These are phyloP conservation scores for Aspergillus ochraceoroseus DNA, from an alignment of 2,329 filamentous ascomycete genomes.

Conservation along the genomic window DNA sequence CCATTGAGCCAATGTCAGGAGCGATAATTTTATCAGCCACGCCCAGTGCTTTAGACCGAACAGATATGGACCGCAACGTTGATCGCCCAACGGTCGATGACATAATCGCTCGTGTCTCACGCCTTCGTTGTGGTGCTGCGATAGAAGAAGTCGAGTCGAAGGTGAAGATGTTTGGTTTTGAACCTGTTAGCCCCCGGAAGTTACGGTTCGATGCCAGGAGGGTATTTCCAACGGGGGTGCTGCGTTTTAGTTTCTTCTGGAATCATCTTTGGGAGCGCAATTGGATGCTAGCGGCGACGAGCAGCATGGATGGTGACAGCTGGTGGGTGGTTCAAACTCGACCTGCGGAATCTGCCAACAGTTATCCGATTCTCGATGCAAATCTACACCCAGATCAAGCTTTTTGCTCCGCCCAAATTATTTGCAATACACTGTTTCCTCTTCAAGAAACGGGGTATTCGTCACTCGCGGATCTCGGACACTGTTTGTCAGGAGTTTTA, in stretches of 20 bases:
- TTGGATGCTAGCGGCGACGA: slow-evolving; percentile 68
- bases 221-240: slow-evolving; percentile 59
- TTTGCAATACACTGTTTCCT: slow-evolving; percentile 29
- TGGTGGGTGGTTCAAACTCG: slow-evolving; percentile 64
- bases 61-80: slow-evolving; percentile 62
- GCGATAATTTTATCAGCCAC: slow-evolving; percentile 65
- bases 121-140: slow-evolving; percentile 38
- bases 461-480: slow-evolving; percentile 33
- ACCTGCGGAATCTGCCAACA: slow-evolving; percentile 17
- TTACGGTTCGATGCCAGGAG: slow-evolving; percentile 49
- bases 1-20: slow-evolving; percentile 75
- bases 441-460: slow-evolving; percentile 23
- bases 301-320: slow-evolving; percentile 66
- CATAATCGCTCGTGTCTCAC: slow-evolving; percentile 36
- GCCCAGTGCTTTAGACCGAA: slow-evolving; percentile 51
- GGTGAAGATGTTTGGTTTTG: slow-evolving; percentile 37
- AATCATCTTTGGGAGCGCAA: slow-evolving; percentile 64
- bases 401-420: slow-evolving; percentile 27
- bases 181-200: slow-evolving; percentile 34
- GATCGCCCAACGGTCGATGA: slow-evolving; percentile 42
- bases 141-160: slow-evolving; percentile 40
- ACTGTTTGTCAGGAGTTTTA: slow-evolving; percentile 36
- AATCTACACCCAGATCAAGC: slow-evolving; percentile 13
- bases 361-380: slow-evolving; percentile 12
- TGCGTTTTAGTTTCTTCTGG: slow-evolving; percentile 64